phyloP scores from a whole-genome alignment of 2,329 filamentous ascomycete species.

The Alternaria ventricosa region DNA sequence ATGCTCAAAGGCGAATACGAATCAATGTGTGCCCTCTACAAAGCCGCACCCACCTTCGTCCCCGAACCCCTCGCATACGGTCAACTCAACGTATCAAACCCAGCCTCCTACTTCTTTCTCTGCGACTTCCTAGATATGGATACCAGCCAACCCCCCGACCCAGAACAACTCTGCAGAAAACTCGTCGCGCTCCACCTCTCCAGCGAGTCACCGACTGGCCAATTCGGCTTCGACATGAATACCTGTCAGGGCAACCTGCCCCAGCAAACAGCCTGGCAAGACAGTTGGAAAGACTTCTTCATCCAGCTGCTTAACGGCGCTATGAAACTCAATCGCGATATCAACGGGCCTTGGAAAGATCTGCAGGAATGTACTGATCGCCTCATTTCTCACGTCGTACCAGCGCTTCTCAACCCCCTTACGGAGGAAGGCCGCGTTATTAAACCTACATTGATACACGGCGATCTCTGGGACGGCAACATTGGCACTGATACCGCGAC shows the following conservation, averaged over 20 bases:
- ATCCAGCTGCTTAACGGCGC: background rate
- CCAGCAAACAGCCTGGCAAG: background rate
- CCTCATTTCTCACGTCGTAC: background rate
- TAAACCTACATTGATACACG: background rate
- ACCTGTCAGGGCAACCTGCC: background rate
- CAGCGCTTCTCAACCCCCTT: background rate
- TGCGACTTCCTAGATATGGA: background rate
- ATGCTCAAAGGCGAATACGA: background rate
- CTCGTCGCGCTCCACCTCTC: background rate
- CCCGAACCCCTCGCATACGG: background rate
- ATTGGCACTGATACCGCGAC: background rate
- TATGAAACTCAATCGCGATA: background rate
- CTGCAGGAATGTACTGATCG: background rate
- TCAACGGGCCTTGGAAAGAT: background rate
- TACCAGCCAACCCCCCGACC: background rate
- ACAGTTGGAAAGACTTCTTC: background rate
- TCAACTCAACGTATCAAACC: background rate
- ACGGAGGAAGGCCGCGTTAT: fast-evolving
- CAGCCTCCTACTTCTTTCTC: background rate
- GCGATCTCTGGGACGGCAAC: background rate
- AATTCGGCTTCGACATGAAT: background rate
- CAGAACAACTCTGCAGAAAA: background rate
- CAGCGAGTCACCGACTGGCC: background rate
- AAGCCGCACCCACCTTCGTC: background rate
- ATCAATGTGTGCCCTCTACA: background rate